phyloP scores from a whole-genome alignment of 2,329 filamentous ascomycete species.

The Cryphonectria naterciae region DNA sequence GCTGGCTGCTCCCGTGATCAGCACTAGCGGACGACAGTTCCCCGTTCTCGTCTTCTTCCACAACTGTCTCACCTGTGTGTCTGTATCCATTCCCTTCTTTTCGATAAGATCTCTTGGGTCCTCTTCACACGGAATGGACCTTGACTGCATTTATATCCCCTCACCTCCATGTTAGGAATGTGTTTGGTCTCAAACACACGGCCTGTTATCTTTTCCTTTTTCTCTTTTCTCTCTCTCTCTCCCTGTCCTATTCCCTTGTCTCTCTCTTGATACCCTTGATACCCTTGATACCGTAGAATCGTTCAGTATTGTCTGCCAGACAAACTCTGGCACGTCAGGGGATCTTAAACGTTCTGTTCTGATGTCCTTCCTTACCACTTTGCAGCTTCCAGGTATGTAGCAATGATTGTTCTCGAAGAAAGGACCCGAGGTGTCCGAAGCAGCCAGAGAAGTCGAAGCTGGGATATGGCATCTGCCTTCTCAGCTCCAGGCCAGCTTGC shows the following conservation, averaged over 20 bases:
- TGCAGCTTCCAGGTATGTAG: background rate
- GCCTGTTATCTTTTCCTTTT: background rate
- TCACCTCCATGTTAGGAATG: background rate
- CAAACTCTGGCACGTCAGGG: background rate
- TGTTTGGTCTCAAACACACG: background rate
- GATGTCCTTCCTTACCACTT: background rate
- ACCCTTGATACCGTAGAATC: no score
- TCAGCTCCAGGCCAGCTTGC: background rate
- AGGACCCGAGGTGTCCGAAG: background rate
- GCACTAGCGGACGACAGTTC: background rate
- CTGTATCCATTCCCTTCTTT: background rate
- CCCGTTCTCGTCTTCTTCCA: background rate
- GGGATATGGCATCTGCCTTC: no score
- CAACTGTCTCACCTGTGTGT: background rate
- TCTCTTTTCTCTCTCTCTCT: background rate
- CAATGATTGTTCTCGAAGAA: no score
- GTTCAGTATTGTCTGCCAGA: background rate
- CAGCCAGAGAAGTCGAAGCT: no score
- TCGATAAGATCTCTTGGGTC: background rate
- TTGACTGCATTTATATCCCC: background rate
- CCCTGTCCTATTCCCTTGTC: background rate
- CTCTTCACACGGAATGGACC: background rate
- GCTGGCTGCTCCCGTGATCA: conserved; percentile 6
- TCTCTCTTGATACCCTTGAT: background rate
- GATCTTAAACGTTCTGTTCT: background rate